Evolutionary conservation across 768 basidiomycete genomes (phyloP), one percentile per base, ranked within the genome.

Genomic region (Leccinum arenicola): DNA sequence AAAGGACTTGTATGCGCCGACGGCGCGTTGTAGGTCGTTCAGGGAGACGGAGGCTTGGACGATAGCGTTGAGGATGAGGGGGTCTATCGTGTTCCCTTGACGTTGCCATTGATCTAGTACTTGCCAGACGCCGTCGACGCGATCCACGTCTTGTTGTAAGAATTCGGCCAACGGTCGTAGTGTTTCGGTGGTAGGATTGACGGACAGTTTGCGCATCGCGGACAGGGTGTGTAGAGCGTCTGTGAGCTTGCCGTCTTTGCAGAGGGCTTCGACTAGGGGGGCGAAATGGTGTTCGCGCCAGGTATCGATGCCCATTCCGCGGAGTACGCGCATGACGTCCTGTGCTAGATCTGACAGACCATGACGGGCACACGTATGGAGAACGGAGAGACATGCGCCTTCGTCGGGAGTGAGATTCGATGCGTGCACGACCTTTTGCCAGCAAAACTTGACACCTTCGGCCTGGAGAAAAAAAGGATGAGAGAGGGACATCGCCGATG

Each of bases 261-360:
- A 84, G 65, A 88, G 85, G 0, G 91, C 85, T 67, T 93, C 89
- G 31, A 95, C 75, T 21, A 94, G 73, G 3, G 91, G 84, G 1
- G 89, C 84, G 64, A 91, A 84, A 68, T 95, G 93, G 66, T 88
- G 74, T 68, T 94, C 93, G 66, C 78, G 68, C 74, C 68, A 71
- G n/a, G 82, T 78, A 50, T 76, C 68, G 14, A 83, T 72, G 15
- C 80, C 78, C 8, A 82, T 72, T 10, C 61, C 54, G 49, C 82
- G 78, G 40, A 95, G 75, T 7, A 80, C 74, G 1, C 79, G 82
- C 45, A 94, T 73, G 29, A 82, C 88, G 45, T 86, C 84, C 14
- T 82, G 76, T 23, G 87, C 91, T 1, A 95, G 78, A 50, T 84
- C 82, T 6, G 88, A 82, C 35, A 84, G 75, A n/a, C 89, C 91